Base-by-base conservation (phyloP, 2,329 filamentous ascomycete genomes). In the Fusarium heterosporum region DNA sequence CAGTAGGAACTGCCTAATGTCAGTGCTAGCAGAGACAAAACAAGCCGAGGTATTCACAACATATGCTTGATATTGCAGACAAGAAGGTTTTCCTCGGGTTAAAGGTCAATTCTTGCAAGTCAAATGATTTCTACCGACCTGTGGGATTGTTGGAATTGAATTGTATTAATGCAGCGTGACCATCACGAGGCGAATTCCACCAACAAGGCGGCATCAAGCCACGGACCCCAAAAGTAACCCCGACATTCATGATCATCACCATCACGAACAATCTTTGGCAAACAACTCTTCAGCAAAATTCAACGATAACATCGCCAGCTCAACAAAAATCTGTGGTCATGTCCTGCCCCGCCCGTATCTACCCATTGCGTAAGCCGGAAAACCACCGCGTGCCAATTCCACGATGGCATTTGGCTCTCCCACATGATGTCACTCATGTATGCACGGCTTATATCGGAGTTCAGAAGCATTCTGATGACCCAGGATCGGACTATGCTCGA, bases 311-410 rank as follows among this genome's bases (percentile, higher is more conserved):
- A 25, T n/a, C 22, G 8, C 9, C 29, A 14, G 11, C 16, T 16
- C n/a, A 16, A 26, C 22, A 12, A 11, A 11, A 42, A 22, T 43
- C 28, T 30, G 12, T 28, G 29, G 32, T 12, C n/a, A 67, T 67
- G 64, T 60, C 64, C 9, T 64, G 58, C 12, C 49, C 59, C 36
- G 55, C 48, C 8, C 73, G 75, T n/a, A 68, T 56, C 8, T 75
- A 76, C 43, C 73, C 75, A 8, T 68, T 76, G 9, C 65, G 47
- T 7, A 72, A 72, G 50, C 75, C 75, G 3, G 51, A 69, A 9
- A 70, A 74, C 19, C 75, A 77, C 39, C 55, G 57, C 22, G 73
- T 69, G 1, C 75, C 75, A 0, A 63, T 77, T n/a, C 75, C 75
- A 4, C 65, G 75, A 40, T 77, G 73, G 72, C 70, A 74, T 19